Percentiles rank a stretch among this genome's conserved stretches.
Conservation (phyloP, 257 asterid genomes). For the Salvia splendens region DNA sequence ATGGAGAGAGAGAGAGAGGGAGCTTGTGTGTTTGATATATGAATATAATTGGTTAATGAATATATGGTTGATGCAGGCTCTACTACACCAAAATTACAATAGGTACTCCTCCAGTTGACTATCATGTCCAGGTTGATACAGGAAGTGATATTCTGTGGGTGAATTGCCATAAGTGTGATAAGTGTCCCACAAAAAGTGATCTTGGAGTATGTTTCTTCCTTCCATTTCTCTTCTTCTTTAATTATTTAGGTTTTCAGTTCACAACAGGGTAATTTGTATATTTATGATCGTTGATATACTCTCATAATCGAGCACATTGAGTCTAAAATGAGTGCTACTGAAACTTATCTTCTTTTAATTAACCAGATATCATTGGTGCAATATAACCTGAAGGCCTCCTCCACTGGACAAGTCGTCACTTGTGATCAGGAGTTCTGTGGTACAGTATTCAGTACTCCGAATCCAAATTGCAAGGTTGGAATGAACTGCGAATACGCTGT, state of each 20-base stretch:
- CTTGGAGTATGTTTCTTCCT: conserved; percentile 44
- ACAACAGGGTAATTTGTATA: not conserved
- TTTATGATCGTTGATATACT: not conserved
- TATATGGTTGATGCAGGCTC: conserved; percentile 43
- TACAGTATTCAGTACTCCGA: conserved; percentile 37
- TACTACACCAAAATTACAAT: conserved; percentile 59
- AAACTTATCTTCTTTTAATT: not conserved
- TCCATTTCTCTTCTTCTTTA: not conserved
- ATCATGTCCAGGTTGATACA: conserved; percentile 70
- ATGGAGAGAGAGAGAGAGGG: not conserved
- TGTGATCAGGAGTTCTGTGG: conserved; percentile 62
- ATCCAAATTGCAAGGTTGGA: conserved; percentile 51
- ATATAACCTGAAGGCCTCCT: conserved; percentile 53
- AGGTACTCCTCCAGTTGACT: conserved; percentile 59
- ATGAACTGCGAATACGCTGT: conserved; percentile 47
- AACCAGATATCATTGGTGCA: conserved; percentile 54
- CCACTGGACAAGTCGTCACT: conserved; percentile 47
- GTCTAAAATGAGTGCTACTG: conserved; percentile 8
- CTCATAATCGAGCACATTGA: conserved; percentile 4
- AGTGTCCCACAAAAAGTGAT: conserved; percentile 58
- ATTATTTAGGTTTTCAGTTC: not conserved
- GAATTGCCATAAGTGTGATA: conserved; percentile 55
- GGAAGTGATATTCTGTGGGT: conserved; percentile 76
- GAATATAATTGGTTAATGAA: conserved; percentile 14
- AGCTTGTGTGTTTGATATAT: not conserved